Percentiles rank a stretch among this genome's conserved stretches.
These are phyloP conservation scores for Anaeramoeba flamelloides DNA, from an alignment of 78 protist genomes.

Conservation along the genomic window DNA sequence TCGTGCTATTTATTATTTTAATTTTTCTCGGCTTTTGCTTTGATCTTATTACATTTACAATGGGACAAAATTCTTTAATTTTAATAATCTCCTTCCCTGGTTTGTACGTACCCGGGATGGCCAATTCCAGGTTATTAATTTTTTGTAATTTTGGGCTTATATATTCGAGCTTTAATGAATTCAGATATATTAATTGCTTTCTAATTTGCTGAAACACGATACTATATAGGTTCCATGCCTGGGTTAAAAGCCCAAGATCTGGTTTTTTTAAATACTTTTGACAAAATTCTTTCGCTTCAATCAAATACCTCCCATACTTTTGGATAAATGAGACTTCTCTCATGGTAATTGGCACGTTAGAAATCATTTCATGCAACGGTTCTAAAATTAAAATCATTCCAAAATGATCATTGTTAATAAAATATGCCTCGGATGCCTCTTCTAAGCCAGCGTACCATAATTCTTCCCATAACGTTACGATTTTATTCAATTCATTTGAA, in stretches of 20 bases:
- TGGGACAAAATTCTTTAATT: too few relatives aligned
- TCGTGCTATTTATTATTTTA: slow-evolving; percentile 26
- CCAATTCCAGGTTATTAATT: slow-evolving; percentile 59
- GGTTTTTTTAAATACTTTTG: slow-evolving; percentile 20
- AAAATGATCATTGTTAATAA: slow-evolving; percentile 53
- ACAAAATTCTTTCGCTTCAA: slow-evolving; percentile 66
- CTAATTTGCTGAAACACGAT: slow-evolving; percentile 65
- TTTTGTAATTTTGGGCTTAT: slow-evolving; percentile 60
- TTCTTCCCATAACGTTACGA: slow-evolving; percentile 91
- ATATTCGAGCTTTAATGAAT: slow-evolving; percentile 61
- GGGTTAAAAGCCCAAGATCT: background rate
- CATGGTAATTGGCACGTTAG: slow-evolving; percentile 58
- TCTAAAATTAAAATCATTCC: slow-evolving; percentile 61
- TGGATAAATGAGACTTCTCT: slow-evolving; percentile 69
- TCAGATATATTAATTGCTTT: too few relatives aligned
- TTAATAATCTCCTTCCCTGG: too few relatives aligned
- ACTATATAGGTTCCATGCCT: slow-evolving; percentile 93
- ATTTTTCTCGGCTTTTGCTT: slow-evolving; percentile 93
- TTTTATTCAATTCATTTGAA: slow-evolving; percentile 73
- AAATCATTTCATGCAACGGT: slow-evolving; percentile 73
- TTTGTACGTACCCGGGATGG: slow-evolving; percentile 81
- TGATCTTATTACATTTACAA: slow-evolving; percentile 70
- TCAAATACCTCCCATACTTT: slow-evolving; percentile 65
- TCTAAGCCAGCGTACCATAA: slow-evolving; percentile 93
- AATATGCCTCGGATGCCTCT: slow-evolving; percentile 78